These are phyloP conservation scores for Auricularia auricula-judae DNA, from an alignment of 768 basidiomycete species.

Conservation along the genomic window DNA sequence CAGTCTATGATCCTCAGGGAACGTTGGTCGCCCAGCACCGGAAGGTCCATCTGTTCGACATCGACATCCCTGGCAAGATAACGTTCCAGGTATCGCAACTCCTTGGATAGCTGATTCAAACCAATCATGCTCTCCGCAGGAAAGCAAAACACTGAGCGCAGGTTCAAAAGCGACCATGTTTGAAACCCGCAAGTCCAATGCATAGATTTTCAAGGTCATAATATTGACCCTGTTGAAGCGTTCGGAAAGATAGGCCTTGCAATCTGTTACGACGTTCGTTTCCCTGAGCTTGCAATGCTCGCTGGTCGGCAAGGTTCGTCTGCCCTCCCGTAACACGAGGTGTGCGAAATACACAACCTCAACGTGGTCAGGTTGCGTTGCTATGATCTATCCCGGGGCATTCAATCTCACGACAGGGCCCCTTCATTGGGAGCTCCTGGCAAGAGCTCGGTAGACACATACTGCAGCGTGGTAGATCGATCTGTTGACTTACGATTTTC, in stretches of 20 bases:
- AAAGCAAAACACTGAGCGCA: conserved; percentile 77
- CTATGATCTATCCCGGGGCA: conserved; percentile 85
- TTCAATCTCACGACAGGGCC: conserved; percentile 96
- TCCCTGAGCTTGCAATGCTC: conserved; percentile 89
- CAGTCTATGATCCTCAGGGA: conserved; percentile 80
- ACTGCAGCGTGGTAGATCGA: conserved; percentile 1
- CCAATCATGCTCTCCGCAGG: conserved; percentile 31
- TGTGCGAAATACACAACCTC: neutral
- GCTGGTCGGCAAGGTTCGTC: conserved; percentile 69
- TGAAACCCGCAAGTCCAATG: conserved; percentile 56
- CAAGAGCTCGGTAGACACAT: conserved; percentile 57
- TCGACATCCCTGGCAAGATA: conserved; percentile 90
- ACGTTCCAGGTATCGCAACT: conserved; percentile 56
- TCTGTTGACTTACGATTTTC: neutral
- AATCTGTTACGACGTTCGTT: conserved; percentile 92
- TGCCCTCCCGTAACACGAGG: neutral
- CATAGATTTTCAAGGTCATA: neutral
- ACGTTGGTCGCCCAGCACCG: conserved; percentile 73
- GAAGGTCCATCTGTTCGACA: conserved; percentile 95
- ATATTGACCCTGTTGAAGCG: conserved; percentile 33
- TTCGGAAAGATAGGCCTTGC: conserved; percentile 96
- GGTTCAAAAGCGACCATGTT: conserved; percentile 68
- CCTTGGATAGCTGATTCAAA: neutral
- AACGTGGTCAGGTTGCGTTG: conserved; percentile 55
- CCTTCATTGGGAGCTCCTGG: conserved; percentile 90